Evolutionary conservation across 345 rosid genomes (phyloP).

Genomic region (Salix udensis): DNA sequence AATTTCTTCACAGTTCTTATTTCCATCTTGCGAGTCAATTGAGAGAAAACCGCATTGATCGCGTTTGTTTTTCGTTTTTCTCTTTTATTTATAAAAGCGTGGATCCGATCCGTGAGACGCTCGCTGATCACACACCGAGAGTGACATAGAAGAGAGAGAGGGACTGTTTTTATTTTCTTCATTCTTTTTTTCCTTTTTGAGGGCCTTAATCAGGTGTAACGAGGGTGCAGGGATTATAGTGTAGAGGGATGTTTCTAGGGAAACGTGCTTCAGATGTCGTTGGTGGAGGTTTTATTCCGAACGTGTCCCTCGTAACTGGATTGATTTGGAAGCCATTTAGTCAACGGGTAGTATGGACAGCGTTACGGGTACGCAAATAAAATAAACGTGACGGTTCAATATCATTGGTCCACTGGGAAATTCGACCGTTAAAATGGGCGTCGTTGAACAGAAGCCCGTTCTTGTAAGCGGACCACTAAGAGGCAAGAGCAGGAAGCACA

Average conservation of each 20-base stretch:
- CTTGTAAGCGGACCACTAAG: background rate
- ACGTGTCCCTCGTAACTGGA: constrained; percentile 4
- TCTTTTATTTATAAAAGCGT: constrained; percentile 15
- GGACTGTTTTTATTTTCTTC: constrained; percentile 13
- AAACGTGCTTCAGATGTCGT: constrained; percentile 31
- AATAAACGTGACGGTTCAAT: background rate
- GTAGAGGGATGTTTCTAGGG: background rate
- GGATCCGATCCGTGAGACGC: constrained; percentile 64
- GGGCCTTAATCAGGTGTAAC: constrained; percentile 25
- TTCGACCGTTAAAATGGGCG: background rate
- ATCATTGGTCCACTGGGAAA: background rate
- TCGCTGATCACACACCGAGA: constrained; percentile 33
- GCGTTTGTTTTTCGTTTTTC: constrained; percentile 18
- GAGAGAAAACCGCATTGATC: constrained; percentile 15
- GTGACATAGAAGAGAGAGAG: constrained; percentile 1
- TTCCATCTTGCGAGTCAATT: background rate
- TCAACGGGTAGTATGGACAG: background rate
- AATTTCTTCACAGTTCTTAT: background rate
- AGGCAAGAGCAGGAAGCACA: background rate
- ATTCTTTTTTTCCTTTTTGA: background rate
- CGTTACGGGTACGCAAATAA: background rate
- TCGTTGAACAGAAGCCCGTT: background rate
- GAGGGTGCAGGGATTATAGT: constrained; percentile 20
- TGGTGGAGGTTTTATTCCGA: constrained; percentile 3
- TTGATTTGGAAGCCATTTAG: background rate